These are phyloP conservation scores for Phytopythium litorale DNA, from an alignment of 352 stramenopile genomes.

Conservation along the genomic window DNA sequence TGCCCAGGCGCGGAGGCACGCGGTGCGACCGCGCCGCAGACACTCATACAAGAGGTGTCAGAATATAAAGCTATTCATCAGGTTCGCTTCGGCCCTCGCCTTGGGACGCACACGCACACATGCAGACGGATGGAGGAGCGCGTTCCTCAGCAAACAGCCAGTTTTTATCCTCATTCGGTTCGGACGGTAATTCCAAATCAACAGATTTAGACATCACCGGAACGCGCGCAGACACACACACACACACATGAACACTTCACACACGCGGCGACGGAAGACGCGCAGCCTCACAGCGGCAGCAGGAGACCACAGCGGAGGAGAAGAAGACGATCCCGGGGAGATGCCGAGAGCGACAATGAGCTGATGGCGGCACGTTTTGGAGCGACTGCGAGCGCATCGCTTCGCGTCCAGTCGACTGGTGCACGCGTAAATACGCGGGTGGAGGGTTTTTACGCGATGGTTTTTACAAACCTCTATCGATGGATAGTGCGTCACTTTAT, in stretches of 20 bases:
- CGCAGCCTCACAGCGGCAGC: too few relatives aligned
- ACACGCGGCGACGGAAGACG: background rate
- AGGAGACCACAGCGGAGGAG: too few relatives aligned
- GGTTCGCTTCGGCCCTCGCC: slow-evolving; percentile 22
- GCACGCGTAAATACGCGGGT: too few relatives aligned
- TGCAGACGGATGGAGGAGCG: slow-evolving; percentile 6
- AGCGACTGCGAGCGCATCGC: too few relatives aligned
- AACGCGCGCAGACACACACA: slow-evolving; percentile 19
- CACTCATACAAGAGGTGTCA: slow-evolving; percentile 92
- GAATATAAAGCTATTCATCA: slow-evolving; percentile 90
- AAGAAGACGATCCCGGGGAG: too few relatives aligned
- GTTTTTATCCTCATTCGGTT: slow-evolving; percentile 78
- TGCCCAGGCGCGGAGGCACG: slow-evolving; percentile 40
- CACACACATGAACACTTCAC: too few relatives aligned
- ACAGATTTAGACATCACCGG: slow-evolving; percentile 80
- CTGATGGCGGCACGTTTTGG: too few relatives aligned
- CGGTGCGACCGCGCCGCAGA: slow-evolving; percentile 40
- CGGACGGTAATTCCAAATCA: slow-evolving; percentile 89
- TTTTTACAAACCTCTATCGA: too few relatives aligned
- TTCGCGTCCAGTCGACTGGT: too few relatives aligned
- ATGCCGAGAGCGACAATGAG: too few relatives aligned
- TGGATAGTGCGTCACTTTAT: too few relatives aligned
- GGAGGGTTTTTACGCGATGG: too few relatives aligned
- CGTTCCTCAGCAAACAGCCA: slow-evolving; percentile 89
- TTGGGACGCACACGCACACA: slow-evolving; percentile 11